Base-by-base conservation (phyloP, 2,329 filamentous ascomycete genomes). In the Trichothecium roseum region DNA sequence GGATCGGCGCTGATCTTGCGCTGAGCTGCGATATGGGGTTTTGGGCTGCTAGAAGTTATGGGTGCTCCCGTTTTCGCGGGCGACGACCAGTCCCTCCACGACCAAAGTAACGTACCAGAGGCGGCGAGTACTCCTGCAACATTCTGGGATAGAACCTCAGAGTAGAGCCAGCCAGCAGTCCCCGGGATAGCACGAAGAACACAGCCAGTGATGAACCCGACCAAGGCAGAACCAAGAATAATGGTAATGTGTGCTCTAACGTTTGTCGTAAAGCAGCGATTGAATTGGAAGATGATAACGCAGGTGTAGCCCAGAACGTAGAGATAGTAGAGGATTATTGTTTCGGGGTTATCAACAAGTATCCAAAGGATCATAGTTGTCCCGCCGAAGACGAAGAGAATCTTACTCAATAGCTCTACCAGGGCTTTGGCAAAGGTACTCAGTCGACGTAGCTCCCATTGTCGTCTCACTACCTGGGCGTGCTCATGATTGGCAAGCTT, bases 241-340 rank as follows among this genome's bases (percentile, higher is more conserved):
- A 52, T 52, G 16, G 44, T 45, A 31, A 58, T 49, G 34, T 60
- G 57, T 4, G 47, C 45, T 29, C 41, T 43, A 27, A 57, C 46
- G 36, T 57, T 53, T 2, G 48, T 57, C 12, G 57, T 59, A 44
- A 61, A 61, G 39, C 57, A 58, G 6, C 57, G 51, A 41, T 61
- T 61, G 48, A 59, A 59, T 37, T 61, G 57, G 41, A 60, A 59
- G 15, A 60, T 22, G 33, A 61, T 50, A 34, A 59, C 55, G 9
- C 51, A 46, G 1, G 53, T 52, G 42, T 61, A 61, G 1, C 55
- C 57, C 13, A 55, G 40, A 26, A 50, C 41, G 39, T 61, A 61
- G 16, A 47, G 42, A 33, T 52, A 56, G 37, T 58, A 61, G 5
- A 57, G 40, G 22, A 50, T 43, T n/a, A 53, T 48, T 8, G 54